A percentile compares a stretch with the other conserved stretches of the same genome.
Evolutionary conservation across 371 early-diverging fungal genomes (phyloP).

Genomic region (Syncephalastrum monosporum): DNA sequence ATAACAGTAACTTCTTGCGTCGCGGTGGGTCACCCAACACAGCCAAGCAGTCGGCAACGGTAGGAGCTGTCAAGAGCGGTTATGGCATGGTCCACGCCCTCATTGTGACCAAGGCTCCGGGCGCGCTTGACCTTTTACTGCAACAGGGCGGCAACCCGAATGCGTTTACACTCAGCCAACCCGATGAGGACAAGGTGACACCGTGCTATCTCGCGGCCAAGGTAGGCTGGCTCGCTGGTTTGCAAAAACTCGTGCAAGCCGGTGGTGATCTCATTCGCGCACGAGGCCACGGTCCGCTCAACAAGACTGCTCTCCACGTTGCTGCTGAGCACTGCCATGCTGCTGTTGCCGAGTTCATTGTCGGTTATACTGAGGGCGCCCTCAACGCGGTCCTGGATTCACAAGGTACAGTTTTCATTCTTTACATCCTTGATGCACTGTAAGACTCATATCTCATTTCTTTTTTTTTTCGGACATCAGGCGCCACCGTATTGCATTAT

Average conservation of each 20-base stretch:
- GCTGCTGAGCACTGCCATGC: slow-evolving; percentile 46
- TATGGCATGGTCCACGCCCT: slow-evolving; percentile 47
- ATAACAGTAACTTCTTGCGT: slow-evolving; percentile 34
- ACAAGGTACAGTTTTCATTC: slow-evolving; percentile 21
- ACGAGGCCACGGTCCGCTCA: slow-evolving; percentile 30
- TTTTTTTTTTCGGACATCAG: slow-evolving; percentile 13
- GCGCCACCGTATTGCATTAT: slow-evolving; percentile 44
- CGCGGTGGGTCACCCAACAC: slow-evolving; percentile 54
- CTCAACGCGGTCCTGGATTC: slow-evolving; percentile 27
- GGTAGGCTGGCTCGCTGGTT: slow-evolving; percentile 46
- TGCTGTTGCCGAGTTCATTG: slow-evolving; percentile 37
- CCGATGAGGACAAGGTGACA: slow-evolving; percentile 43
- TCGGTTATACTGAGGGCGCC: slow-evolving; percentile 25
- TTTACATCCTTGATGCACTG: too few species aligned
- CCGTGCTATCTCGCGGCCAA: slow-evolving; percentile 47
- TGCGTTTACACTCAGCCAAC: slow-evolving; percentile 33
- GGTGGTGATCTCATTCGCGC: slow-evolving; percentile 34
- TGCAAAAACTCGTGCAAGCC: slow-evolving; percentile 37
- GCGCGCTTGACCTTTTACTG: slow-evolving; percentile 31
- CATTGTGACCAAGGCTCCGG: slow-evolving; percentile 30
- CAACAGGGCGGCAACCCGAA: slow-evolving; percentile 49
- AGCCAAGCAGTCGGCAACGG: slow-evolving; percentile 40
- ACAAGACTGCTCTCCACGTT: slow-evolving; percentile 38
- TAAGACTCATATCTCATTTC: background rate
- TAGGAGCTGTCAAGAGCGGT: slow-evolving; percentile 34